Evolutionary conservation across 2,329 filamentous ascomycete genomes (phyloP).

Genomic region (Cladophialophora psammophila): DNA sequence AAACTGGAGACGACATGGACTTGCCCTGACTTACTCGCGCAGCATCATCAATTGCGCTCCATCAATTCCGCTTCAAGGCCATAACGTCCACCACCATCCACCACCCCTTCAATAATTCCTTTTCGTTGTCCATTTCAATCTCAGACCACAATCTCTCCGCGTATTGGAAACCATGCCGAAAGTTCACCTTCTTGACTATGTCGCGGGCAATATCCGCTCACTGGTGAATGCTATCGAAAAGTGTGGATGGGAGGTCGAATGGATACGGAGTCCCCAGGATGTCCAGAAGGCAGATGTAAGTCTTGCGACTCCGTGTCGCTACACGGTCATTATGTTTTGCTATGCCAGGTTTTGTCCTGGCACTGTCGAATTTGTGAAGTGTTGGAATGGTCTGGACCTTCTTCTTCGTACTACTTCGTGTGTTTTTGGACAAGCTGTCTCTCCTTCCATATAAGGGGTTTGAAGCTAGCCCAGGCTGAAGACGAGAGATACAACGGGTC

Average conservation of each 20-base stretch:
- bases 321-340: background rate
- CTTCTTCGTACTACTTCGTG: background rate
- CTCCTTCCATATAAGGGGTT: background rate
- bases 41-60: background rate
- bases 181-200: slow-evolving; percentile 74
- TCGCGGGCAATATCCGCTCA: slow-evolving; percentile 94
- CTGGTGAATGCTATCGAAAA: slow-evolving; percentile 96
- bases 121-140: no score
- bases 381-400: no score
- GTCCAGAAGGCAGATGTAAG: slow-evolving; percentile 82
- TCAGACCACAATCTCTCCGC: no score
- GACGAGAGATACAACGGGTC: background rate
- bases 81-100: no score
- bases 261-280: slow-evolving; percentile 85
- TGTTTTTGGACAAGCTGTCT: background rate
- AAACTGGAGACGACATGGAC: background rate
- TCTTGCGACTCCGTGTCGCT: slow-evolving; percentile 14
- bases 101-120: no score
- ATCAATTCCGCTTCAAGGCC: background rate
- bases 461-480: background rate
- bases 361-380: background rate
- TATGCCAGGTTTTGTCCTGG: no score
- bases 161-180: slow-evolving; percentile 49
- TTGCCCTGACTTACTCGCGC: background rate
- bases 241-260: slow-evolving; percentile 89